Conservation (phyloP, 108 stramenopile genomes). For the Schizochytrium sp. region DNA sequence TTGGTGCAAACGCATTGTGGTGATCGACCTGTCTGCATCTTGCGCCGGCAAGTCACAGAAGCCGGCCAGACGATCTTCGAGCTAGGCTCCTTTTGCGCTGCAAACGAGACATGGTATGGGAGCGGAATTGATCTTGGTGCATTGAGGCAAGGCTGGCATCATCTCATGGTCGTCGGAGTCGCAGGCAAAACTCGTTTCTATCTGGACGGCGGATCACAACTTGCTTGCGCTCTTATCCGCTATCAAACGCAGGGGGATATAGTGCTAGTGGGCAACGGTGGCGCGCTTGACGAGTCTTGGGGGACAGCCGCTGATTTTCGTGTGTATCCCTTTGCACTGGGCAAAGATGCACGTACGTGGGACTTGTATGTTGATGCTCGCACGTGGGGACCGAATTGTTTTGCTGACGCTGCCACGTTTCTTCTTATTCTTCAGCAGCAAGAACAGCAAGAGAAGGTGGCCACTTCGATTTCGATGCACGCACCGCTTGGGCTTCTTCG, state of each 20-base stretch:
- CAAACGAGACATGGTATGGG: not conserved
- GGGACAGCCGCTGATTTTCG: not conserved
- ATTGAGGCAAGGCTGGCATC: not conserved
- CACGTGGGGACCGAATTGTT: not conserved
- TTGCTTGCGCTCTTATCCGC: not conserved
- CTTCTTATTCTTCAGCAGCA: too few species aligned
- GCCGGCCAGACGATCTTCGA: not conserved
- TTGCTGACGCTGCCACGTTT: too few species aligned
- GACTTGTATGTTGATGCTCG: not conserved
- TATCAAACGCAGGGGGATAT: not conserved
- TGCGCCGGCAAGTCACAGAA: not conserved
- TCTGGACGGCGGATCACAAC: not conserved
- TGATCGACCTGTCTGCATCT: not conserved
- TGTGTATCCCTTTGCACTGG: not conserved
- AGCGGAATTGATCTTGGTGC: not conserved
- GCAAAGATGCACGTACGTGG: not conserved
- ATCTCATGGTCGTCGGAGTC: not conserved
- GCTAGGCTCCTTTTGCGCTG: not conserved
- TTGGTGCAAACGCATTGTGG: not conserved
- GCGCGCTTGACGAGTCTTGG: not conserved
- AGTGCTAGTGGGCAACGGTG: not conserved
- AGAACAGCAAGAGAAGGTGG: too few species aligned
- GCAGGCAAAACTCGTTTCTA: not conserved
- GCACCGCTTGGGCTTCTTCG: too few species aligned
- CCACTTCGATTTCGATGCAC: too few species aligned